A percentile compares a stretch with the other conserved stretches of the same genome.
Evolutionary conservation across 1,139 yeast species (phyloP).

Genomic region (Geotrichum klebahnii): DNA sequence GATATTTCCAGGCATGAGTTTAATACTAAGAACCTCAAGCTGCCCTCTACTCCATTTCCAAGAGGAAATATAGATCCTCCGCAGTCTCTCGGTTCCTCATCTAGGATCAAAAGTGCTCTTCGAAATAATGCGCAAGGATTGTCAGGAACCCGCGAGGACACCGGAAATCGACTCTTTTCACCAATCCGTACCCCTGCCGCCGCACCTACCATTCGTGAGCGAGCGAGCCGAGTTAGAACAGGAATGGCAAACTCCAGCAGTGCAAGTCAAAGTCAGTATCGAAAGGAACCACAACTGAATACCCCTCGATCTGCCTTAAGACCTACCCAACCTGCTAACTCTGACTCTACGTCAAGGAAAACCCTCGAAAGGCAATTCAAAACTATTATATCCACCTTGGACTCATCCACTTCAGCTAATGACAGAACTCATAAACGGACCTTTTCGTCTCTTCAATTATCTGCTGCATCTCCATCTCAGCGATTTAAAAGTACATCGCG

Average conservation of each 20-base stretch:
- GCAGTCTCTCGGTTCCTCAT: background rate
- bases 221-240: background rate
- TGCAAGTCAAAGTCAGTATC: background rate
- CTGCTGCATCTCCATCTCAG: background rate
- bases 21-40: slow-evolving; percentile 13
- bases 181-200: slow-evolving; percentile 10
- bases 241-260: background rate
- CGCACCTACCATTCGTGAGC: slow-evolving; percentile 9
- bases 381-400: slow-evolving; percentile 2
- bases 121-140: background rate
- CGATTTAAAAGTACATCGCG: background rate
- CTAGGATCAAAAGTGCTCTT: slow-evolving; percentile 6
- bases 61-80: background rate
- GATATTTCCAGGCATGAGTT: slow-evolving; percentile 11
- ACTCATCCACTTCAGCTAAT: background rate
- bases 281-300: background rate
- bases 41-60: slow-evolving; percentile 16
- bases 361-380: slow-evolving; percentile 4
- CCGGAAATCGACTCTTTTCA: background rate
- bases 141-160: background rate
- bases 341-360: background rate
- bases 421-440: slow-evolving; percentile 2
- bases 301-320: background rate
- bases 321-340: background rate
- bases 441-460: background rate